A percentile compares a stretch with the other conserved stretches of the same genome.
Evolutionary conservation across 129 eudicot species (phyloP).

Genomic region (Sambucus nigra): DNA sequence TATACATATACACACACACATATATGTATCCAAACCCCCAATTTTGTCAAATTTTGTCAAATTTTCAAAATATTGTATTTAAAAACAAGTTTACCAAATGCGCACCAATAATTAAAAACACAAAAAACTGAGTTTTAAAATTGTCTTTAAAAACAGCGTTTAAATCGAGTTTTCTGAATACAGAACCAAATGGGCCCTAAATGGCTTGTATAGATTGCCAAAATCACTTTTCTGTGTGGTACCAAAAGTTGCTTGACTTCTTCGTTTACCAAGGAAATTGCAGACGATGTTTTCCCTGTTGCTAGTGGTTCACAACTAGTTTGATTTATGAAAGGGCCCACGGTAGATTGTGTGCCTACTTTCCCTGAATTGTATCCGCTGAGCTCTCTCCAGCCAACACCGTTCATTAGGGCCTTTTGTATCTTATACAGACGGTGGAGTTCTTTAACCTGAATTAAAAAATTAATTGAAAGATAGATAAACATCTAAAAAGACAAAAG

Average conservation of each 20-base stretch:
- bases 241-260: not conserved
- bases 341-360: conserved; percentile 7
- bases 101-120: too few species aligned
- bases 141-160: too few species aligned
- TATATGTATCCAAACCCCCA: too few species aligned
- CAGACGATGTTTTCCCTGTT: conserved; percentile 13
- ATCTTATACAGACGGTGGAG: conserved; percentile 31
- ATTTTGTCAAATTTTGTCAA: too few species aligned
- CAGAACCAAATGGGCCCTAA: too few species aligned
- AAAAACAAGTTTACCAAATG: too few species aligned
- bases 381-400: conserved; percentile 17
- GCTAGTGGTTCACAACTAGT: conserved; percentile 17
- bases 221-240: not conserved
- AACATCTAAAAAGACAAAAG: not conserved
- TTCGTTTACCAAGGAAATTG: conserved; percentile 19
- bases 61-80: too few species aligned
- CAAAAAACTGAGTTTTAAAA: too few species aligned
- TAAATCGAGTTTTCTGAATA: too few species aligned
- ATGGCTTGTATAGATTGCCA: too few species aligned
- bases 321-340: conserved; percentile 5
- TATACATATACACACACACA: too few species aligned
- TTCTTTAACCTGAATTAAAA: not conserved
- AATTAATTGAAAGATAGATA: not conserved
- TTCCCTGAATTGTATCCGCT: not conserved
- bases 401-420: conserved; percentile 32